Percentiles rank a stretch among this genome's conserved stretches.
phyloP scores from a whole-genome alignment of 306 rosid genomes.

The Cercis canadensis region DNA sequence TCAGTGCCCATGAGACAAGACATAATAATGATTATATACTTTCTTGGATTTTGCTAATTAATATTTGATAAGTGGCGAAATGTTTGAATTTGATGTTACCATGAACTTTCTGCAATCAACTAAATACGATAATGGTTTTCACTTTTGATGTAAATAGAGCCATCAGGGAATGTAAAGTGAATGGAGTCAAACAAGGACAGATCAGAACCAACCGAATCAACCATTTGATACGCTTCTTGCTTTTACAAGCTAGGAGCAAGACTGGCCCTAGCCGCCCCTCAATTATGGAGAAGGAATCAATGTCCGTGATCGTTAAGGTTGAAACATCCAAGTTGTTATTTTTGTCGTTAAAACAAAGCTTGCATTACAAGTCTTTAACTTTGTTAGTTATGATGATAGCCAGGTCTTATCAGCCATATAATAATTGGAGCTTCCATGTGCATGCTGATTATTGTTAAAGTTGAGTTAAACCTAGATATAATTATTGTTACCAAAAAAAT shows the following conservation, averaged over 20 bases:
- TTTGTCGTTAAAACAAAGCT: conserved; percentile 33
- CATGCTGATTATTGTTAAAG: conserved; percentile 9
- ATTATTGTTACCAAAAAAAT: neutral
- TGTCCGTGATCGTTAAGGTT: conserved; percentile 47
- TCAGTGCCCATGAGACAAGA: conserved; percentile 3
- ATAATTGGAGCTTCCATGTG: conserved; percentile 24
- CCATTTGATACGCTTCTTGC: neutral
- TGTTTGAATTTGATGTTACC: conserved; percentile 1
- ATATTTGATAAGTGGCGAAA: conserved; percentile 8
- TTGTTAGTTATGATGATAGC: conserved; percentile 25
- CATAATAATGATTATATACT: conserved; percentile 10
- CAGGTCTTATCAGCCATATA: conserved; percentile 26
- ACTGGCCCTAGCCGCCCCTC: neutral
- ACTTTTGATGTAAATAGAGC: no score
- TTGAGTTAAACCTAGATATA: conserved; percentile 20
- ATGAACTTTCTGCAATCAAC: neutral
- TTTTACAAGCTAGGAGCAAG: neutral
- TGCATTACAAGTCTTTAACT: conserved; percentile 39
- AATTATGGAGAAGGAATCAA: conserved; percentile 1
- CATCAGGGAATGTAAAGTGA: neutral
- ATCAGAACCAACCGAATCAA: conserved; percentile 24
- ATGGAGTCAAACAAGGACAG: conserved; percentile 2
- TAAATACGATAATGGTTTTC: neutral
- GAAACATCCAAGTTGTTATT: conserved; percentile 50
- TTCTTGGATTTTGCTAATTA: conserved; percentile 8